phyloP scores from a whole-genome alignment of 2,329 filamentous ascomycete species.

The Tolypocladium pustulatum region DNA sequence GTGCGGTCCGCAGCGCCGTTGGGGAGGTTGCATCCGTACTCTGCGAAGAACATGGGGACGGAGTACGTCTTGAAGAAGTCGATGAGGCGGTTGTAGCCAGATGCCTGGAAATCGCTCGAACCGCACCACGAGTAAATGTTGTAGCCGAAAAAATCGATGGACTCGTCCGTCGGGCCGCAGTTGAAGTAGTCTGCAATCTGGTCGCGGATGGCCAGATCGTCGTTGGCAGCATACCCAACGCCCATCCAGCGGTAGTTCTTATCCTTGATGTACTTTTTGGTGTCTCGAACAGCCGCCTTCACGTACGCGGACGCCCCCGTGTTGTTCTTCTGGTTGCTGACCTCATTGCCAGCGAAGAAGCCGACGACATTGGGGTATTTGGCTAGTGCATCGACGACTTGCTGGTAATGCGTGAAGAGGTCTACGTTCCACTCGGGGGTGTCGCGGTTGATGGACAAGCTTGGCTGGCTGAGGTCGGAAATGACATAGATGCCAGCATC shows the following conservation, averaged over 20 bases:
- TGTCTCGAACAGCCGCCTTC: constrained; percentile 94
- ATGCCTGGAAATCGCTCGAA: constrained; percentile 61
- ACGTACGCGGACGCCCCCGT: constrained; percentile 86
- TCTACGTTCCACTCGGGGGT: constrained; percentile 69
- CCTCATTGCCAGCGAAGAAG: constrained; percentile 98
- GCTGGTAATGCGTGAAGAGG: constrained; percentile 71
- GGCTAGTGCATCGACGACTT: constrained; percentile 69
- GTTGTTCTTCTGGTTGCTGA: constrained; percentile 81
- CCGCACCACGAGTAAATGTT: constrained; percentile 99
- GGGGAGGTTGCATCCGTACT: constrained; percentile 86
- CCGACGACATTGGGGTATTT: constrained; percentile 87
- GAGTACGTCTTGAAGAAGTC: constrained; percentile 82
- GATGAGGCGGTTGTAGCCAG: constrained; percentile 74
- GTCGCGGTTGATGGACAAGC: constrained; percentile 74
- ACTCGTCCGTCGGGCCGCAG: constrained; percentile 54
- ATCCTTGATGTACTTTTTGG: constrained; percentile 82
- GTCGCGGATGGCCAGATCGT: constrained; percentile 72
- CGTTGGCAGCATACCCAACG: constrained; percentile 94
- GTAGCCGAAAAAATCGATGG: constrained; percentile 98
- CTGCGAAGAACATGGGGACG: constrained; percentile 94
- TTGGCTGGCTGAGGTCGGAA: constrained; percentile 78
- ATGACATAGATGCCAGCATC: constrained; percentile 91
- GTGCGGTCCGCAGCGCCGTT: constrained; percentile 53
- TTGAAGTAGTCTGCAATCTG: constrained; percentile 89
- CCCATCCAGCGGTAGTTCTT: constrained; percentile 75